Evolutionary conservation across 306 rosid genomes (phyloP).

Genomic region (Cucurbita ficifolia): DNA sequence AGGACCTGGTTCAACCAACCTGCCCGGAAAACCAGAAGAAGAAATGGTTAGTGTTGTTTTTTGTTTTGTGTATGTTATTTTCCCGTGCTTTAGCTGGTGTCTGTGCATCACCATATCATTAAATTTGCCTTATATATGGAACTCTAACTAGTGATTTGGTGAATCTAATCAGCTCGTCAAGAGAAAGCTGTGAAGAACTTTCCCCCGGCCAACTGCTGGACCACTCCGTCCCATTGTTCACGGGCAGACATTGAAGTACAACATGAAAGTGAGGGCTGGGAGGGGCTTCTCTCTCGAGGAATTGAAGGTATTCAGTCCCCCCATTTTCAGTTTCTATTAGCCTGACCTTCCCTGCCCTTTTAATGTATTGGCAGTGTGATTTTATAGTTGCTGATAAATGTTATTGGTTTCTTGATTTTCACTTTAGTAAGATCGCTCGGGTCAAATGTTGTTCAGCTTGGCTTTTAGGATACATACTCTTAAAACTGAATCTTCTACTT

Average conservation of each 20-base stretch:
- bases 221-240: constrained; percentile 51
- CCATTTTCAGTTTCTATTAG: background rate
- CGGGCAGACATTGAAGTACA: constrained; percentile 53
- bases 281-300: constrained; percentile 56
- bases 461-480: background rate
- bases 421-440: background rate
- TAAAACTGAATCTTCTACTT: background rate
- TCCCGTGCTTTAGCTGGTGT: background rate
- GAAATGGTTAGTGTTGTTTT: constrained; percentile 20
- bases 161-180: constrained; percentile 38
- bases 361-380: background rate
- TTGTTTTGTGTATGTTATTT: background rate
- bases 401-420: background rate
- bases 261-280: constrained; percentile 57
- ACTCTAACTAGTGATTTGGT: background rate
- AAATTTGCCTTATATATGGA: background rate
- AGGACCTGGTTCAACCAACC: constrained; percentile 70
- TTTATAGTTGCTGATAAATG: background rate
- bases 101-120: background rate
- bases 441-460: background rate
- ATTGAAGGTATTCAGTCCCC: constrained; percentile 25
- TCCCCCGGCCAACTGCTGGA: constrained; percentile 49
- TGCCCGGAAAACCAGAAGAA: constrained; percentile 49
- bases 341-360: background rate
- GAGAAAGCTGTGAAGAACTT: constrained; percentile 55